Base-by-base conservation (phyloP, 257 asterid species). In the Datura wrightii region DNA sequence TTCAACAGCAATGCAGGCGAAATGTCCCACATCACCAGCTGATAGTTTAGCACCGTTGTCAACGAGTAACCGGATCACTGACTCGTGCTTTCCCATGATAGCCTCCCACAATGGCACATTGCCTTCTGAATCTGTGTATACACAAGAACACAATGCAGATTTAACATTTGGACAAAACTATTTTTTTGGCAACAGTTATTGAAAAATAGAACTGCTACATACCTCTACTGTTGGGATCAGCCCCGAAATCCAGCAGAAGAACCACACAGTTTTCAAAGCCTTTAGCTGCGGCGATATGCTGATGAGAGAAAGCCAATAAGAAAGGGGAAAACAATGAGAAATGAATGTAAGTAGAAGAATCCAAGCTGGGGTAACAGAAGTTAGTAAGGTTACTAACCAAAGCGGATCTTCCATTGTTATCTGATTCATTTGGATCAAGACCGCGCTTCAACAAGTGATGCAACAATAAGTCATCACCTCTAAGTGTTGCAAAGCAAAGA, bases 361-460 rank as follows among this genome's bases (percentile, higher is more conserved):
- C 11, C 24, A 76, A 24, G 8, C 63, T 50, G 2, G 8, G 13
- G 80, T 67, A 50, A 50, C 76, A 7, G 18, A 66, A 4, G 39
- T 36, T 79, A 8, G 37, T 83, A 48, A 54, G 15, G 70, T 46
- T 3, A 86, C 92, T 87, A 58, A 90, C 97, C 87, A 96, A 89
- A 42, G 98, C 91, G 0, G 98, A 92, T 84, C 93, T 91, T 69
- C 99, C 98, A 18, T 87, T 90, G 82, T 80, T 90, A 84, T 96
- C 99, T 0, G 92, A 67, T 90, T 96, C 99, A 80, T 96, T 96
- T 48, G 98, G 93, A 89, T 96, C 98, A 16, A 94, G 83, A 76
- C 98, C 98, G 83, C 99, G 91, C 87, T 93, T 94, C 86, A 96
- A 87, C 95, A 96, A 83, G 72, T 93, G 98, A 83, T 92, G 94